Evolutionary conservation across 1,139 yeast species (phyloP).

Genomic region (Entelexis sorbosivorans): DNA sequence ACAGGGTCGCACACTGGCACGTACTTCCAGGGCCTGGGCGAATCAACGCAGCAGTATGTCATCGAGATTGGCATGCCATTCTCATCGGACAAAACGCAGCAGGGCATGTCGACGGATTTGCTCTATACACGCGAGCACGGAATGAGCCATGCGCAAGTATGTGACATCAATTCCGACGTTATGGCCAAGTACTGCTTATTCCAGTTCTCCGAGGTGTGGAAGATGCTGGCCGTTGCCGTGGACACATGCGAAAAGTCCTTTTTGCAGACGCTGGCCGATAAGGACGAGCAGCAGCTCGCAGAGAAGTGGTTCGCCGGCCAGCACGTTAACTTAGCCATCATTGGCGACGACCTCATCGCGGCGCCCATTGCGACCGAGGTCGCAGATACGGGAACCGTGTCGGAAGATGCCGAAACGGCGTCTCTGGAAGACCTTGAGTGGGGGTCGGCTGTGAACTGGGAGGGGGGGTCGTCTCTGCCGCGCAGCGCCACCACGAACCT

Average conservation of each 20-base stretch:
- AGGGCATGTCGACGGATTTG: constrained; percentile 29
- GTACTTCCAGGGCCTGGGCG: background rate
- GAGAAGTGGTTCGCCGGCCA: constrained; percentile 15
- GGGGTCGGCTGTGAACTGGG: constrained; percentile 6
- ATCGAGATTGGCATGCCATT: constrained; percentile 18
- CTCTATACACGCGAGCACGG: constrained; percentile 29
- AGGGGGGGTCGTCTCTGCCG: background rate
- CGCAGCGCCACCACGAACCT: background rate
- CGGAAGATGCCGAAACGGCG: background rate
- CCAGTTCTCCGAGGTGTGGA: constrained; percentile 62
- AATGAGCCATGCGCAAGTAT: constrained; percentile 42
- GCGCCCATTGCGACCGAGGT: background rate
- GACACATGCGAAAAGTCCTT: constrained; percentile 35
- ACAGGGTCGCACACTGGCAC: background rate
- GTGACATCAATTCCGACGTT: constrained; percentile 48
- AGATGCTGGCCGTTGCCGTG: constrained; percentile 47
- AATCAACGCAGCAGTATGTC: constrained; percentile 2
- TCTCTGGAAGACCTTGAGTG: background rate
- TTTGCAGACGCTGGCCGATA: constrained; percentile 9
- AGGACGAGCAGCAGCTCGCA: constrained; percentile 19
- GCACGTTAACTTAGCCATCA: background rate
- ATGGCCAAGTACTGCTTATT: constrained; percentile 45
- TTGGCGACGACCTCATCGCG: background rate
- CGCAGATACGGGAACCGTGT: background rate
- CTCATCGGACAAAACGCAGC: constrained; percentile 20